Base-by-base conservation (phyloP, 805 yeast genomes). In the Saccharomycopsis oosterbeekiorum region DNA sequence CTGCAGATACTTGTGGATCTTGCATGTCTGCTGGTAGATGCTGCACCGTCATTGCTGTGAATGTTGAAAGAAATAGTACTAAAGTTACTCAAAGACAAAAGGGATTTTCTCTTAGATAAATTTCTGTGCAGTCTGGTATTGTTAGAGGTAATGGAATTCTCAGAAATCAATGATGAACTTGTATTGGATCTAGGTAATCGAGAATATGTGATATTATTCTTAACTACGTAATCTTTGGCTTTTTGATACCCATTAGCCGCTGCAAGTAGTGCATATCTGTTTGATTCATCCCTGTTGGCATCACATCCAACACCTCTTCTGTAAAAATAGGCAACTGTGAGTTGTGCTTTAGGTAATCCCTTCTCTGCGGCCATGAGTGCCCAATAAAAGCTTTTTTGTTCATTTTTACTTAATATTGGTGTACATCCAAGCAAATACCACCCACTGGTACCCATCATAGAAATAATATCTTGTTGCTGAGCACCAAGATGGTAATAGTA, bases 401-500 rank as follows among this genome's bases (percentile, higher is more conserved):
- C 88, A 71, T 59, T 53, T 53, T 39, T 59, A 14, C 17, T 39
- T n/a, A 59, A 59, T 17, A 43, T 37, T 19, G 93, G 91, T 37
- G 87, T 90, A 40, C 88, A 84, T 0, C 99, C 99, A 34, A 90
- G 85, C 73, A 93, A 77, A 70, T 92, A 93, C 97, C 97, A 93
- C 1, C 97, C 97, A 71, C 97, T 91, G 74, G 94, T 76, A 1
- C 96, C 92, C 69, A 92, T 77, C 96, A 93, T 94, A 11, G 96
- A 86, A 56, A 81, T 84, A 0, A 96, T 81, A 71, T 94, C 96
- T 11, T 96, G 97, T 5, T 85, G 84, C 37, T 84, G 71, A 0
- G 97, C 97, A 0, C 96, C 96, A 65, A 88, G 84, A 0, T 96
- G 89, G 71, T 89, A 93, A 71, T 91, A 93, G 71, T 93, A 97